Conservation (phyloP, 805 yeast genomes). For the Lipomyces yamanashiensis region DNA sequence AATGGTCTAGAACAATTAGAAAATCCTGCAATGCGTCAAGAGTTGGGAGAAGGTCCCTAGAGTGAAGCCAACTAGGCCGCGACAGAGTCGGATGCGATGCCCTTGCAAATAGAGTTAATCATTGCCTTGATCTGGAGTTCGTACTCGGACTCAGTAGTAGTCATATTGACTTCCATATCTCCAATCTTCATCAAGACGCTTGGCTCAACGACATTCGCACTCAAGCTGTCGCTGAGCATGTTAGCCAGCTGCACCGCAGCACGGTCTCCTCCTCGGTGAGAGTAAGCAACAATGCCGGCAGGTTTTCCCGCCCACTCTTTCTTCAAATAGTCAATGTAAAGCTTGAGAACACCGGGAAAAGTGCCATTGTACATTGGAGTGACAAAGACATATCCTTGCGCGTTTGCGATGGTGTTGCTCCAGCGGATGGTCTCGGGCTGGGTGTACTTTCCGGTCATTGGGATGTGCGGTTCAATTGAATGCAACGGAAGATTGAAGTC, state of each 20-base stretch:
- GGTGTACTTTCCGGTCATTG: constrained; percentile 24
- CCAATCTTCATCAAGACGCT: constrained; percentile 5
- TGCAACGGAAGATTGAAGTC: constrained; percentile 24
- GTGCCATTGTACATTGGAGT: constrained; percentile 50
- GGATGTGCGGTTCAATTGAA: constrained; percentile 20
- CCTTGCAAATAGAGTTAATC: background rate
- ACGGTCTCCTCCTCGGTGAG: constrained; percentile 21
- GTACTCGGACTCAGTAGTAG: background rate
- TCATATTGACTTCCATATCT: background rate
- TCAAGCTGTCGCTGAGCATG: constrained; percentile 8
- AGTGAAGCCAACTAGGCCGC: too few relatives aligned
- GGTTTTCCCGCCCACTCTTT: constrained; percentile 48
- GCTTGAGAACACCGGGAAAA: constrained; percentile 48
- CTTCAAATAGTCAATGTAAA: constrained; percentile 47
- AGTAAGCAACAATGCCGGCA: constrained; percentile 44
- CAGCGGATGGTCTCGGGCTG: constrained; percentile 24
- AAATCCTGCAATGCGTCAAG: background rate
- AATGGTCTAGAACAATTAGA: background rate
- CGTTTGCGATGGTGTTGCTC: constrained; percentile 15
- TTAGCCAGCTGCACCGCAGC: constrained; percentile 7
- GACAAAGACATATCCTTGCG: constrained; percentile 45
- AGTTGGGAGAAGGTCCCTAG: too few relatives aligned
- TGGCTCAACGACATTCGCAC: constrained; percentile 14
- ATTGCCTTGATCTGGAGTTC: background rate
- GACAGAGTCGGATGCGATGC: too few relatives aligned